Evolutionary conservation across 495 filamentous ascomycete species (phyloP).

Genomic region (Apodospora peruviana): DNA sequence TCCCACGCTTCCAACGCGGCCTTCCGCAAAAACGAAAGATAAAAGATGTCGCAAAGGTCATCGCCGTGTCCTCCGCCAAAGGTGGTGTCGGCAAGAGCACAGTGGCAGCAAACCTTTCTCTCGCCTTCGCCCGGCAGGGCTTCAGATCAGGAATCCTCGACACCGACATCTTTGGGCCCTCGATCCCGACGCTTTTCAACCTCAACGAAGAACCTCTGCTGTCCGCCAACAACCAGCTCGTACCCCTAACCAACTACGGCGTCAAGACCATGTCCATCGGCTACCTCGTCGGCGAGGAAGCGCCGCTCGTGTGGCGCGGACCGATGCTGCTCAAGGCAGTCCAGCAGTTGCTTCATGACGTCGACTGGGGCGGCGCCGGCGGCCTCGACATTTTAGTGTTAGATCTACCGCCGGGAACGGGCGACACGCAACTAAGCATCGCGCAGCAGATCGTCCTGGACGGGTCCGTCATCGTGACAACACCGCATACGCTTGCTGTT

Average conservation of each 20-base stretch:
- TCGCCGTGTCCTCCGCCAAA: conserved; percentile 93
- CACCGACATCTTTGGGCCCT: conserved; percentile 94
- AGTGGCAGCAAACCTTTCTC: conserved; percentile 86
- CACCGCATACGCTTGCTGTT: conserved; percentile 85
- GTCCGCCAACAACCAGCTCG: conserved; percentile 64
- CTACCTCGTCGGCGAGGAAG: conserved; percentile 70
- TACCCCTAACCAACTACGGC: conserved; percentile 92
- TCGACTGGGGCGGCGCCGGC: conserved; percentile 67
- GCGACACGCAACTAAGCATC: conserved; percentile 89
- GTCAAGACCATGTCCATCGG: conserved; percentile 98
- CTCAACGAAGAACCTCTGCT: conserved; percentile 64
- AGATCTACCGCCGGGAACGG: conserved; percentile 90
- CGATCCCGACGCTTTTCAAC: conserved; percentile 84
- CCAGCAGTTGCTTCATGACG: conserved; percentile 89
- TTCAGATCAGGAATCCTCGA: conserved; percentile 83
- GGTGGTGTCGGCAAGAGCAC: conserved; percentile 96
- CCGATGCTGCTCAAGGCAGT: conserved; percentile 97
- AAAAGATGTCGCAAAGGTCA: conserved; percentile 73
- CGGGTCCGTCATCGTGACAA: conserved; percentile 81
- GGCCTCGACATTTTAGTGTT: conserved; percentile 74
- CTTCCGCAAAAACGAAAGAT: conserved; percentile 78
- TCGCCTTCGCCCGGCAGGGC: conserved; percentile 75
- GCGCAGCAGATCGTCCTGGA: conserved; percentile 84
- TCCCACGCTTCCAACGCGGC: conserved; percentile 78
- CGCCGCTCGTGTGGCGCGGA: conserved; percentile 89